Percentiles rank a stretch among this genome's conserved stretches.
phyloP scores from a whole-genome alignment of 208 protist species.

The Leishmania major region DNA sequence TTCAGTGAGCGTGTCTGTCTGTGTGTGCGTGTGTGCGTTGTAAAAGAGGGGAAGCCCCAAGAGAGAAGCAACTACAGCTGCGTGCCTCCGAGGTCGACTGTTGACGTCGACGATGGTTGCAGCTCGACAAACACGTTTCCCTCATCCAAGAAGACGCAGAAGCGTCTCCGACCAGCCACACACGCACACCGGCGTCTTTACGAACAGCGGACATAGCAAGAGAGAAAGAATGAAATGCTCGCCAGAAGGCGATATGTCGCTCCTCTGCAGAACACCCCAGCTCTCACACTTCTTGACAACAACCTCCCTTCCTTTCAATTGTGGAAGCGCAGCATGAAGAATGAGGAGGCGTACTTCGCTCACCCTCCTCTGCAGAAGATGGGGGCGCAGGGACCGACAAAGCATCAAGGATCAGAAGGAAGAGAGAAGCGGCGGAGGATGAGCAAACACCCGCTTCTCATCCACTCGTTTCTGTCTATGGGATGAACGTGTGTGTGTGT shows the following conservation, averaged over 20 bases:
- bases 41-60: background rate
- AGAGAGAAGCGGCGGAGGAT: background rate
- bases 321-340: background rate
- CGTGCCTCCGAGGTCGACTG: background rate
- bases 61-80: background rate
- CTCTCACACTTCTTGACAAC: background rate
- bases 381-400: background rate
- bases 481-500: background rate
- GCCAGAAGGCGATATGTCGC: background rate
- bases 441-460: background rate
- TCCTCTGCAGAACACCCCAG: background rate
- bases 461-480: slow-evolving; percentile 3
- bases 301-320: background rate
- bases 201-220: background rate
- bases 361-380: background rate
- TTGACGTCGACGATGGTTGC: background rate
- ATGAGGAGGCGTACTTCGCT: background rate
- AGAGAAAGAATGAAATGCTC: background rate
- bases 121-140: background rate
- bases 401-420: background rate
- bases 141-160: background rate
- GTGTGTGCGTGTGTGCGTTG: background rate
- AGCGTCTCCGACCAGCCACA: background rate
- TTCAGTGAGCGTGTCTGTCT: background rate
- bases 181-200: background rate